phyloP scores from a whole-genome alignment of 805 yeast species.

The Teunomyces lycoperdinae region DNA sequence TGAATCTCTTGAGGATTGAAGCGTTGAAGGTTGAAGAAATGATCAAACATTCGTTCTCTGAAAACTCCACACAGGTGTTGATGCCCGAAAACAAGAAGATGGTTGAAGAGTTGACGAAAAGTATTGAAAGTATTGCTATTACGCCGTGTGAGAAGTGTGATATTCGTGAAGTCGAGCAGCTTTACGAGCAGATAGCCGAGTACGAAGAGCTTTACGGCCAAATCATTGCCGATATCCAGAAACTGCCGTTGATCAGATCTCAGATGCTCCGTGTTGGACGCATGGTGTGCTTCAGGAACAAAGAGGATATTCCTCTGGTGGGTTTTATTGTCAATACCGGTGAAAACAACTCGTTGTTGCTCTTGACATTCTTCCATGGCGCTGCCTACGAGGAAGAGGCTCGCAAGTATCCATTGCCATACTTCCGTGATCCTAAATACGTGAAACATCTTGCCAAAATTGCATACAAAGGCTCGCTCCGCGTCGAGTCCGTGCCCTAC shows the following conservation, averaged over 20 bases:
- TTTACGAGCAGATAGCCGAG: constrained; percentile 43
- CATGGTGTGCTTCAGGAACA: constrained; percentile 56
- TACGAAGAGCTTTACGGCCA: constrained; percentile 45
- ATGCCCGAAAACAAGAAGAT: constrained; percentile 80
- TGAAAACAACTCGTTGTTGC: constrained; percentile 28
- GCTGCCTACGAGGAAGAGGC: constrained; percentile 22
- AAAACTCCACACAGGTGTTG: constrained; percentile 79
- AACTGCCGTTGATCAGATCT: constrained; percentile 46
- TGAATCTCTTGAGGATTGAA: constrained; percentile 87
- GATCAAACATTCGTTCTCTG: constrained; percentile 94
- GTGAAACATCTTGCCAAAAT: constrained; percentile 31
- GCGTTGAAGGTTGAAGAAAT: constrained; percentile 96
- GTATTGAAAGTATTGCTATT: constrained; percentile 38
- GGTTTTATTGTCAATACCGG: constrained; percentile 56
- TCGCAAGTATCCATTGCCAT: constrained; percentile 27
- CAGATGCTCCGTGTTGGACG: constrained; percentile 51
- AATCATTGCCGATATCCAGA: constrained; percentile 47
- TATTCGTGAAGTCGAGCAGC: constrained; percentile 41
- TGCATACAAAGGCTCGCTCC: constrained; percentile 30
- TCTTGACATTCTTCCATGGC: constrained; percentile 49
- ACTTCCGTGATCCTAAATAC: constrained; percentile 32
- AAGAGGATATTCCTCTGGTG: constrained; percentile 35
- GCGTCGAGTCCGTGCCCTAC: constrained; percentile 39
- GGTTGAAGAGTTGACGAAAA: constrained; percentile 50
- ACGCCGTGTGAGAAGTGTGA: constrained; percentile 36